Percentiles rank a stretch among this genome's conserved stretches.
phyloP scores from a whole-genome alignment of 345 rosid species.

The Lepidium africanum region DNA sequence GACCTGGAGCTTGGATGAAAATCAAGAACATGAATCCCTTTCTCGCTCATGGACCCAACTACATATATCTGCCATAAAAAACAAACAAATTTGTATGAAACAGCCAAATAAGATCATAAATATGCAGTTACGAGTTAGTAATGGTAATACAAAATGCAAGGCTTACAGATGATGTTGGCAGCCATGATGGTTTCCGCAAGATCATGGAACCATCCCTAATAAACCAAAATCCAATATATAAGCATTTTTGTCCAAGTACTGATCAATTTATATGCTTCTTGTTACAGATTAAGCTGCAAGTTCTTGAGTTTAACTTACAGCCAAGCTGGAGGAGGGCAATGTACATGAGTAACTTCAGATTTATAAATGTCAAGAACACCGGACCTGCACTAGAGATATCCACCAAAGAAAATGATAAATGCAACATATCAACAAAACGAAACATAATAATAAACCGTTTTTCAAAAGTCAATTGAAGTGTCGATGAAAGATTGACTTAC shows the following conservation, averaged over 20 bases:
- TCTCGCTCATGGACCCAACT: slow-evolving; percentile 62
- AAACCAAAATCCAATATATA: slow-evolving; percentile 17
- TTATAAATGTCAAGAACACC: slow-evolving; percentile 71
- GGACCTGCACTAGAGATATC: slow-evolving; percentile 50
- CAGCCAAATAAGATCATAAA: background rate
- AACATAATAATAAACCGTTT: background rate
- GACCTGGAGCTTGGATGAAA: slow-evolving; percentile 71
- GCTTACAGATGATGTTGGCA: slow-evolving; percentile 73
- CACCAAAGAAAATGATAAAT: background rate
- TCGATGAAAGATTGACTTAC: slow-evolving; percentile 37
- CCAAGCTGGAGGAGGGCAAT: slow-evolving; percentile 98
- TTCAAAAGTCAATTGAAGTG: background rate
- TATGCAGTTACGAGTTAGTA: background rate
- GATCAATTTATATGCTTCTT: background rate
- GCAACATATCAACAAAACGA: background rate
- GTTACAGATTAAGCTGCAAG: background rate
- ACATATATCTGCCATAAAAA: slow-evolving; percentile 53
- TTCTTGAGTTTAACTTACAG: slow-evolving; percentile 52
- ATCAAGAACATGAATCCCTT: slow-evolving; percentile 87
- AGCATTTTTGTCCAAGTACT: background rate
- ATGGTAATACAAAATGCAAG: background rate
- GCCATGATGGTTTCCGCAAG: slow-evolving; percentile 82
- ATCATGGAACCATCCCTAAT: slow-evolving; percentile 45
- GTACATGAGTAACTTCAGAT: slow-evolving; percentile 69
- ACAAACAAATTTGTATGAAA: background rate